A percentile compares a stretch with the other conserved stretches of the same genome.
Evolutionary conservation across 148 eudicot species (phyloP).

Genomic region (Persicaria maculosa): DNA sequence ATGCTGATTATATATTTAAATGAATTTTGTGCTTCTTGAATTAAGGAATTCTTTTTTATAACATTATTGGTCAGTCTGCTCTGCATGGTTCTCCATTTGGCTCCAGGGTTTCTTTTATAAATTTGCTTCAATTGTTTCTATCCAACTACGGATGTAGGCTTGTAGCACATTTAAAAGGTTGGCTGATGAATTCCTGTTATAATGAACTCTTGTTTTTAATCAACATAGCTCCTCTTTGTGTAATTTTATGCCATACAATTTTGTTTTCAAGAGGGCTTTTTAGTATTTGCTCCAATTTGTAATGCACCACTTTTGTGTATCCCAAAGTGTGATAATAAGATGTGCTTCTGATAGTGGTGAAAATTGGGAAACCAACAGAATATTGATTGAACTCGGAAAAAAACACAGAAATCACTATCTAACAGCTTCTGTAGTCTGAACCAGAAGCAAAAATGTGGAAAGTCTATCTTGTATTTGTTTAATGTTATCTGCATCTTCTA

Average conservation of each 20-base stretch:
- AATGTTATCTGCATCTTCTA: neutral
- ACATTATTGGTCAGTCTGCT: neutral
- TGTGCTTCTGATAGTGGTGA: neutral
- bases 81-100: neutral
- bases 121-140: neutral
- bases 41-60: neutral
- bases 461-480: neutral
- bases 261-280: neutral
- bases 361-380: too few relatives aligned
- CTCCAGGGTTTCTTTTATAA: neutral
- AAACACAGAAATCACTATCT: too few relatives aligned
- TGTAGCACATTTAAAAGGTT: neutral
- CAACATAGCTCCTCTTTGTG: neutral
- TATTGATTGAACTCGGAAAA: too few relatives aligned
- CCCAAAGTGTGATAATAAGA: neutral
- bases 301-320: neutral
- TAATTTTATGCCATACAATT: neutral
- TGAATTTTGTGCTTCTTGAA: neutral
- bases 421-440: neutral
- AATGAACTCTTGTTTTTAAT: neutral
- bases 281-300: neutral
- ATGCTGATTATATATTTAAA: neutral
- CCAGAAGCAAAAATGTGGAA: constrained; percentile 1
- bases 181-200: neutral
- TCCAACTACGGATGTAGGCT: neutral